Evolutionary conservation across 345 rosid species (phyloP).

Genomic region (Pugionium dolabratum): DNA sequence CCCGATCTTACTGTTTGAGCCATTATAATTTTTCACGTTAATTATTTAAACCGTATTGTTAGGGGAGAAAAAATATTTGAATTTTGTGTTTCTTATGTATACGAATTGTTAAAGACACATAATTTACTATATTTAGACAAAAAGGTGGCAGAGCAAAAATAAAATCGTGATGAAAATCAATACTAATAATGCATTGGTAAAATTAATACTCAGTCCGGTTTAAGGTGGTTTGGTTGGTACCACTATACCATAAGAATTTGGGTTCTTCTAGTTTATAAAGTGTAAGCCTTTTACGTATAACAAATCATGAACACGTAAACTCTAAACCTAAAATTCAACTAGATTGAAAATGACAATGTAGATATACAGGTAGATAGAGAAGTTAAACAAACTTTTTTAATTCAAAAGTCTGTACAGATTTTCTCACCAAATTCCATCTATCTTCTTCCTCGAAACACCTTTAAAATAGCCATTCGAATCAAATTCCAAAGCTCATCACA

Average conservation of each 20-base stretch:
- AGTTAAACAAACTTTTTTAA: conserved; percentile 35
- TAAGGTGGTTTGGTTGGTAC: not conserved
- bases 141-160: not conserved
- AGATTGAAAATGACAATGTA: conserved; percentile 26
- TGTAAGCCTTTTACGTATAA: not conserved
- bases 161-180: not conserved
- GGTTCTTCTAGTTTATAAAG: conserved; percentile 1
- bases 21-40: conserved; percentile 6
- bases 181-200: not conserved
- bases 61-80: not conserved
- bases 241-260: not conserved
- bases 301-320: conserved; percentile 22
- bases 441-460: conserved; percentile 18
- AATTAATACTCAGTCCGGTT: not conserved
- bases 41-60: conserved; percentile 13
- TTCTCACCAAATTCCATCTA: conserved; percentile 41
- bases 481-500: conserved; percentile 25
- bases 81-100: not conserved
- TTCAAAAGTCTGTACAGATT: conserved; percentile 10
- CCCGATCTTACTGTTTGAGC: conserved; percentile 40
- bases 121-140: conserved; percentile 8
- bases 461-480: conserved; percentile 28
- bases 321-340: conserved; percentile 30
- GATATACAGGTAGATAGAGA: conserved; percentile 39
- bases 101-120: not conserved